Evolutionary conservation across 139 green algal genomes (phyloP), one percentile per base, ranked within the genome.

Genomic region (Chlamydomonas sphaeroides): DNA sequence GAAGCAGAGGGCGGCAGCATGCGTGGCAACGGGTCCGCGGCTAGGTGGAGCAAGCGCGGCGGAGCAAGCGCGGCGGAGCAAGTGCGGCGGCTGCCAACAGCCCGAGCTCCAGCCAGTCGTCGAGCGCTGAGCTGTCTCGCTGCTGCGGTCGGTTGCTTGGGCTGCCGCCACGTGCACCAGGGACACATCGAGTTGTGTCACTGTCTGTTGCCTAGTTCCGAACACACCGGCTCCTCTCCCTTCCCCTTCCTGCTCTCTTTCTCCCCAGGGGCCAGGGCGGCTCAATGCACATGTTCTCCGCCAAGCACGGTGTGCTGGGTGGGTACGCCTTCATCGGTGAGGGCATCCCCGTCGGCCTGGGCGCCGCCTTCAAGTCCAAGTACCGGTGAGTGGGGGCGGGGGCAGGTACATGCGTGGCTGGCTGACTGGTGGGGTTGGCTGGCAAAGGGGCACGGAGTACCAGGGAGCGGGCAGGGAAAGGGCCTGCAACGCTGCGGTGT

Each of bases 241-340:
- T 20, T 56, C 49, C 49, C 2, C 25, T 32, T 33, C 35, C 23
- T 1, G 8, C n/a, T 62, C 68, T 14, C 30, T 30, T 3, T 8
- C 1, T 25, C 32, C 25, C 28, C 65, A 84, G 66, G 66, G 96
- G 96, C 57, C 96, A 98, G 89, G 97, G 97, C 39, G 97, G 97
- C 69, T 98, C 94, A 70, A 99, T 99, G 97, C 97, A 99, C 91
- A 98, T 99, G 92, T 99, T 99, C 90, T 95, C 90, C 76, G 75
- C 87, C 38, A 94, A 98, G 90, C 78, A 96, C 83, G 91, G 91
- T 74, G 86, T 99, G 76, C 92, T 99, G 62, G 97, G 97, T 35
- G 97, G 97, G 21, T 99, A 98, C 88, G 97, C 97, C 15, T 99
- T 99, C 90, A 99, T 99, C 84, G 97, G 91, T 20, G 97, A 99